These are phyloP conservation scores for Pochonia chlamydosporia DNA, from an alignment of 2,329 filamentous ascomycete genomes.

Conservation along the genomic window DNA sequence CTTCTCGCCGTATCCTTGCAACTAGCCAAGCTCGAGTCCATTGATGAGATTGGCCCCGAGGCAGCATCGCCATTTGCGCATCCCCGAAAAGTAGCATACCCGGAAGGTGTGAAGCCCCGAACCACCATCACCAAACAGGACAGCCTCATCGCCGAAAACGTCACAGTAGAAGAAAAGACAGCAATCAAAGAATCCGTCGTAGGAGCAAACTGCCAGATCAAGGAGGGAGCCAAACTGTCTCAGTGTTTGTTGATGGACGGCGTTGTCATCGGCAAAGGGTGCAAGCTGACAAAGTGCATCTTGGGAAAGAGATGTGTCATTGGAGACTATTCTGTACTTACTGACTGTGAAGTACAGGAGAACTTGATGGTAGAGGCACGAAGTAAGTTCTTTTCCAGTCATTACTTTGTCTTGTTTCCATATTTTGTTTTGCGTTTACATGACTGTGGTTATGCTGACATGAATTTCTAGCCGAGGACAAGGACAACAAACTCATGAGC, in stretches of 20 bases:
- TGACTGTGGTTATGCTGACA: neutral
- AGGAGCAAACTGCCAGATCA: constrained; percentile 81
- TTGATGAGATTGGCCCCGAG: constrained; percentile 55
- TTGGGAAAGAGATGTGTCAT: constrained; percentile 75
- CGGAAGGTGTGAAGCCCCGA: constrained; percentile 71
- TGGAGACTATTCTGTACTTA: constrained; percentile 74
- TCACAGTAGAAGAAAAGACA: constrained; percentile 79
- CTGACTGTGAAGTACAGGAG: constrained; percentile 89
- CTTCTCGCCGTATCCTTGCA: constrained; percentile 78
- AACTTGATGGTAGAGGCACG: constrained; percentile 78
- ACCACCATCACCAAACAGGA: constrained; percentile 80
- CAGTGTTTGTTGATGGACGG: constrained; percentile 92
- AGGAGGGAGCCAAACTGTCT: constrained; percentile 77
- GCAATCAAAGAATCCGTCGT: constrained; percentile 92
- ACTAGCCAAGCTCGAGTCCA: constrained; percentile 74
- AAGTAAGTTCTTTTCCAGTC: constrained; percentile 43
- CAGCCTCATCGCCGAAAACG: constrained; percentile 80
- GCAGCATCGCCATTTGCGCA: constrained; percentile 71
- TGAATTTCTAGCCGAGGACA: constrained; percentile 51
- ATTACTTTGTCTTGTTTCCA: neutral
- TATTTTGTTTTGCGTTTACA: neutral
- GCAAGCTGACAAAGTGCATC: constrained; percentile 81
- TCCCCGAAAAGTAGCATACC: constrained; percentile 72
- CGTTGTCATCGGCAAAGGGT: constrained; percentile 76
- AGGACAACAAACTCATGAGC: constrained; percentile 62